Base-by-base conservation (phyloP, 2,329 filamentous ascomycete species). In the Onygenales sp. region DNA sequence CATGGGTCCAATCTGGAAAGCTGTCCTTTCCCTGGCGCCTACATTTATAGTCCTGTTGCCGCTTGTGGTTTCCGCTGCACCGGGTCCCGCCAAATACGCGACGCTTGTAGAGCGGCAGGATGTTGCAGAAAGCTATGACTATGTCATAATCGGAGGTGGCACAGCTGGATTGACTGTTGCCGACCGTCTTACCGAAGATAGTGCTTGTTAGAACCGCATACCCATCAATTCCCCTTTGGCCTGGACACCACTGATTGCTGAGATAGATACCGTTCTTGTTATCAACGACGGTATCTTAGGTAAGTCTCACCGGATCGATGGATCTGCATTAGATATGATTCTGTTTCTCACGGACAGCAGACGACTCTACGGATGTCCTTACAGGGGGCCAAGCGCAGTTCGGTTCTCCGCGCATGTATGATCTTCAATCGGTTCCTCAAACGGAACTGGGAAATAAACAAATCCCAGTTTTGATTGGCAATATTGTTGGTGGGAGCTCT, bases 401-500 rank as follows among this genome's bases (percentile, higher is more conserved):
- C 31, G 27, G 31, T 13, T 31, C 44, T 2, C 27, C n/a, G 44
- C 27, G 44, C n/a, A 1, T 47, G 13, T 47, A 47, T 21, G 32
- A 47, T 10, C 10, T 47, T 31, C n/a, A 10, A 9, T 47, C 44
- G 1, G 54, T 58, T 13, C 64, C 63, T 1, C 65, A 66, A 36
- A 58, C 56, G 1, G 63, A 59, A n/a, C 56, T 70, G 27, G 61
- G 62, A 34, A 54, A 57, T 42, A 56, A 61, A 8, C 57, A 52
- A 17, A 62, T 63, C 45, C 50, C 58, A 1, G 61, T 70, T 0
- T 57, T 59, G 1, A 62, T 67, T 11, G 68, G 64, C 14, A 59
- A 60, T 34, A 66, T 67, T 9, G 63, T 72, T 43, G 72, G 74
- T 14, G 73, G 74, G 8, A 66, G 68, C 11, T 70, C 67, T 6